phyloP scores from a whole-genome alignment of 805 yeast genomes.

The Pichia nakasei region DNA sequence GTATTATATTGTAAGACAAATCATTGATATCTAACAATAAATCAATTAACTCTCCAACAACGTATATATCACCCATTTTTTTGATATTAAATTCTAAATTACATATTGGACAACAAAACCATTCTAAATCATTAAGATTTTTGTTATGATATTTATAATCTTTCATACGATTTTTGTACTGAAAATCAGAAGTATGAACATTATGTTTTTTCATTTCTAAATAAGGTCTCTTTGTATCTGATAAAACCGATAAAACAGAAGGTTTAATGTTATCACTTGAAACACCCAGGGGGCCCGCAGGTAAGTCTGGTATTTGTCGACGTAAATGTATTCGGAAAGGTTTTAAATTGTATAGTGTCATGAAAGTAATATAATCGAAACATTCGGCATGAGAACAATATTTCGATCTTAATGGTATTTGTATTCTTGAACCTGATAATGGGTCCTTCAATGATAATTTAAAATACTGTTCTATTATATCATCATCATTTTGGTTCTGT shows the following conservation, averaged over 20 bases:
- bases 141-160: slow-evolving; percentile 12
- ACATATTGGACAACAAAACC: slow-evolving; percentile 29
- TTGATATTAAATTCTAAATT: slow-evolving; percentile 27
- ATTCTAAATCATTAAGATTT: slow-evolving; percentile 21
- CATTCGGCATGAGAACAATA: slow-evolving; percentile 30
- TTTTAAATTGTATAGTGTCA: slow-evolving; percentile 20
- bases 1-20: slow-evolving; percentile 6
- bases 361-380: slow-evolving; percentile 26
- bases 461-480: slow-evolving; percentile 21
- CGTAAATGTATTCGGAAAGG: slow-evolving; percentile 22
- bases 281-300: slow-evolving; percentile 1
- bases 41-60: slow-evolving; percentile 25
- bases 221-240: slow-evolving; percentile 20
- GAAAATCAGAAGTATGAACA: slow-evolving; percentile 14
- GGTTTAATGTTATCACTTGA: slow-evolving; percentile 12
- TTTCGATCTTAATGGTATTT: slow-evolving; percentile 24
- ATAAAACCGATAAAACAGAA: slow-evolving; percentile 16
- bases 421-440: slow-evolving; percentile 22
- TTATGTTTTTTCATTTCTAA: slow-evolving; percentile 18
- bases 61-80: slow-evolving; percentile 25
- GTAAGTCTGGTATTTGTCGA: slow-evolving; percentile 2
- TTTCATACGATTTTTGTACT: slow-evolving; percentile 16
- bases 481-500: slow-evolving; percentile 19
- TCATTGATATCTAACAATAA: slow-evolving; percentile 14
- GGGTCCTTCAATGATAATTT: slow-evolving; percentile 27